phyloP scores from a whole-genome alignment of 2,329 filamentous ascomycete species.

The Orbilia oligospora region DNA sequence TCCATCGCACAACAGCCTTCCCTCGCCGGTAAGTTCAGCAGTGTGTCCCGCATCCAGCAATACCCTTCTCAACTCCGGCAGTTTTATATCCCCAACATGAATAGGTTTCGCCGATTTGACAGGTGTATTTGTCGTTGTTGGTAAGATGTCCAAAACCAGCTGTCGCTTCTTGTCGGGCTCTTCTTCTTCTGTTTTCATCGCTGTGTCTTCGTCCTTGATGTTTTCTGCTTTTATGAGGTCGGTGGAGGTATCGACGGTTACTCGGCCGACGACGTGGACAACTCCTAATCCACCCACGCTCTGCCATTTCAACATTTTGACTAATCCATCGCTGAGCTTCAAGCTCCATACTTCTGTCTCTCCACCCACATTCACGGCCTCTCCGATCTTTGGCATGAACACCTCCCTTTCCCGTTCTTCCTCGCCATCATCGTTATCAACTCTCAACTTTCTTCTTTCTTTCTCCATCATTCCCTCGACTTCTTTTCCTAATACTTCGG shows the following conservation, averaged over 20 bases:
- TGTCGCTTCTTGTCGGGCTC: slow-evolving; percentile 25
- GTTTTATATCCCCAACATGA: slow-evolving; percentile 91
- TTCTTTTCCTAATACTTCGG: slow-evolving; percentile 78
- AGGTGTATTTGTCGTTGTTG: slow-evolving; percentile 76
- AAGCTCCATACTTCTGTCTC: slow-evolving; percentile 98
- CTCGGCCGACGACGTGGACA: slow-evolving; percentile 86
- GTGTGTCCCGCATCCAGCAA: slow-evolving; percentile 86
- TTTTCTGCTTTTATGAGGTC: slow-evolving; percentile 38
- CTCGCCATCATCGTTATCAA: slow-evolving; percentile 66
- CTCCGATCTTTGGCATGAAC: slow-evolving; percentile 83
- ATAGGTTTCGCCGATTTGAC: slow-evolving; percentile 86
- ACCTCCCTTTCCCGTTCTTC: slow-evolving; percentile 76
- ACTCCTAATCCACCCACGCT: slow-evolving; percentile 90
- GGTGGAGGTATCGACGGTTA: slow-evolving; percentile 65
- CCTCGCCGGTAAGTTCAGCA: slow-evolving; percentile 93
- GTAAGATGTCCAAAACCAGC: slow-evolving; percentile 73
- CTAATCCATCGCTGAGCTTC: slow-evolving; percentile 85
- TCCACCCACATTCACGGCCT: slow-evolving; percentile 87
- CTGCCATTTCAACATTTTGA: slow-evolving; percentile 93
- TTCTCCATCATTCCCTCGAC: slow-evolving; percentile 51
- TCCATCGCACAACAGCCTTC: slow-evolving; percentile 89
- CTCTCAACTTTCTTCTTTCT: slow-evolving; percentile 18
- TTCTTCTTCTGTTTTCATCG: not conserved
- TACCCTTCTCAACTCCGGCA: slow-evolving; percentile 87
- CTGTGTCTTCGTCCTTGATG: slow-evolving; percentile 37